A percentile compares a stretch with the other conserved stretches of the same genome.
Conservation (phyloP, 345 rosid species). For the Hibiscus tridactylites region DNA sequence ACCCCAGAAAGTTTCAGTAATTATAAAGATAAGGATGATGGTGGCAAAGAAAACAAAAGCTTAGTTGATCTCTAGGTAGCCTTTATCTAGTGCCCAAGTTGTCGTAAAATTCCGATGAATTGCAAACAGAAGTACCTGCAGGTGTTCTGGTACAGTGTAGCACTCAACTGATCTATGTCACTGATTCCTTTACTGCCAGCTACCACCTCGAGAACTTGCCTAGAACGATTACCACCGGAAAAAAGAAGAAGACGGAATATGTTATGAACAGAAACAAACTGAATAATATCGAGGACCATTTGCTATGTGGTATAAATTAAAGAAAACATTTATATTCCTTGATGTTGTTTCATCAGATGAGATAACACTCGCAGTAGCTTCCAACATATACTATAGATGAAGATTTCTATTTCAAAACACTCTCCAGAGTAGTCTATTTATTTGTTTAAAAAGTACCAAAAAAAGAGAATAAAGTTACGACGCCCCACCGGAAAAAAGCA, state of each 20-base stretch:
- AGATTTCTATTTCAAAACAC: no score
- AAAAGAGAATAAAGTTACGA: neutral
- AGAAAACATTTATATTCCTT: neutral
- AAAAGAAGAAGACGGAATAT: neutral
- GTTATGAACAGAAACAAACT: neutral
- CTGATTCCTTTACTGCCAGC: slow-evolving; percentile 77
- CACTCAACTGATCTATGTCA: slow-evolving; percentile 52
- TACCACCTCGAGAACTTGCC: slow-evolving; percentile 94
- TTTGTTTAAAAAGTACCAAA: neutral
- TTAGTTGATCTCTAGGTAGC: neutral
- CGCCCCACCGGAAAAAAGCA: neutral
- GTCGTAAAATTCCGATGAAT: neutral
- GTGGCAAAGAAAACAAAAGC: neutral
- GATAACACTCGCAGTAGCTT: no score
- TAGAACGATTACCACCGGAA: slow-evolving; percentile 14
- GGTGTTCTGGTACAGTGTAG: slow-evolving; percentile 75
- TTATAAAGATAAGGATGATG: neutral
- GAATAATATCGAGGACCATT: neutral
- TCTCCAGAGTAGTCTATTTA: no score
- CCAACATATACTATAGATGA: no score
- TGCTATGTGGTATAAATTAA: neutral
- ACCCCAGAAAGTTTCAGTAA: neutral
- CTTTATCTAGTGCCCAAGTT: neutral
- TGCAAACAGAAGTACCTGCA: slow-evolving; percentile 49
- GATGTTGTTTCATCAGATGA: neutral